phyloP scores from a whole-genome alignment of 2,329 filamentous ascomycete species.

The Fusarium penzigii region DNA sequence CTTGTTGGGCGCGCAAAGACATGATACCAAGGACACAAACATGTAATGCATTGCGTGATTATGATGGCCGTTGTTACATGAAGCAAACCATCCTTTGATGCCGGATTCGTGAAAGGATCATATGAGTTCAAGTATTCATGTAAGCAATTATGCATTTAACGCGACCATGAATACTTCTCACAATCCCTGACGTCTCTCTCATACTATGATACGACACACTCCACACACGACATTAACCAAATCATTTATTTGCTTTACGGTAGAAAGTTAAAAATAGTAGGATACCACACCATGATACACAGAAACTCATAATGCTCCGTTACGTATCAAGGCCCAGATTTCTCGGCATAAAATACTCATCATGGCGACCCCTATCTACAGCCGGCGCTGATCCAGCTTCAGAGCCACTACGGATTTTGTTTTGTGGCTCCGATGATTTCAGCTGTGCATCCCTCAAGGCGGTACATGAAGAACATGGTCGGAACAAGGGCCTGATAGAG shows the following conservation, averaged over 20 bases:
- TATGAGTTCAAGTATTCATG: slow-evolving; percentile 29
- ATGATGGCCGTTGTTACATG: too few species aligned
- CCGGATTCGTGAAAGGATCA: too few species aligned
- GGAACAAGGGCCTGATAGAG: slow-evolving; percentile 57
- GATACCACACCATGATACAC: background rate
- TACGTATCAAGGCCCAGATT: slow-evolving; percentile 8
- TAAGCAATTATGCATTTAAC: slow-evolving; percentile 39
- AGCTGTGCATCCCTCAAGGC: slow-evolving; percentile 76
- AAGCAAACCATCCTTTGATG: too few species aligned
- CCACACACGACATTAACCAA: background rate
- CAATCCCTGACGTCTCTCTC: background rate
- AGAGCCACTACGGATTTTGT: slow-evolving; percentile 78
- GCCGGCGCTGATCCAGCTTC: slow-evolving; percentile 27
- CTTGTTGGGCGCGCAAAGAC: background rate
- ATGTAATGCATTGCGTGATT: too few species aligned
- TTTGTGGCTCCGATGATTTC: slow-evolving; percentile 92
- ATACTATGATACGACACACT: background rate
- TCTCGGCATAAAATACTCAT: slow-evolving; percentile 6
- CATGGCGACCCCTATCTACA: slow-evolving; percentile 21
- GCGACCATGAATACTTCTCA: slow-evolving; percentile 16
- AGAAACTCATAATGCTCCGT: slow-evolving; percentile 19
- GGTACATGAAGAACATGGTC: slow-evolving; percentile 60
- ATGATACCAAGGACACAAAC: too few species aligned
- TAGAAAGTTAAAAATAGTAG: too few species aligned
- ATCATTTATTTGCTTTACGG: background rate